Percentiles rank a stretch among this genome's conserved stretches.
Conservation (phyloP, 176 grass and related monocot genomes). For the Calamus simplicifolius region DNA sequence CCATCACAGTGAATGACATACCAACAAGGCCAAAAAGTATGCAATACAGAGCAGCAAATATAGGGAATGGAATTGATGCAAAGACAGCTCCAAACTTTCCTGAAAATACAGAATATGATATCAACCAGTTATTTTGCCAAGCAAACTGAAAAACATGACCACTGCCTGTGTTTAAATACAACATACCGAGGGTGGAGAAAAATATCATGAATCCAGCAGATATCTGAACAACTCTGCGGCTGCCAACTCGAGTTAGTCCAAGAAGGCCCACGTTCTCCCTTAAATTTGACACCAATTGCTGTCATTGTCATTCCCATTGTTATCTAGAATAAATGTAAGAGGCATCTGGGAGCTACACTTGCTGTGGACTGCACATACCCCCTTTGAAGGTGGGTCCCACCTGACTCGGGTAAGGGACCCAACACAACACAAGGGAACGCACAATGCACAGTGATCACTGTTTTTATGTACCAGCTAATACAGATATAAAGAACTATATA, state of each 20-base stretch:
- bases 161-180: no score
- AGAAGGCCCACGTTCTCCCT: slow-evolving; percentile 60
- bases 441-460: background rate
- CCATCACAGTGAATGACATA: slow-evolving; percentile 14
- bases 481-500: no score
- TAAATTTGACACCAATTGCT: slow-evolving; percentile 22
- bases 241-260: slow-evolving; percentile 48
- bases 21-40: slow-evolving; percentile 42
- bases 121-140: no score
- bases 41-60: slow-evolving; percentile 49
- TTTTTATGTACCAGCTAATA: background rate
- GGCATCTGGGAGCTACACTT: background rate
- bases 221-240: slow-evolving; percentile 47
- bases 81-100: slow-evolving; percentile 54
- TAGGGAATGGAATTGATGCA: slow-evolving; percentile 50
- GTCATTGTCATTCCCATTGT: slow-evolving; percentile 1
- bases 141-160: no score
- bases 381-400: no score
- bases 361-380: no score
- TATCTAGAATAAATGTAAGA: background rate
- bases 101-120: slow-evolving; percentile 10
- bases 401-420: no score
- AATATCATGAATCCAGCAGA: slow-evolving; percentile 56
- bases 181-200: slow-evolving; percentile 38
- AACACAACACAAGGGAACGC: background rate